These are phyloP conservation scores for Gleditsia sinensis DNA, from an alignment of 306 rosid genomes.

Conservation along the genomic window DNA sequence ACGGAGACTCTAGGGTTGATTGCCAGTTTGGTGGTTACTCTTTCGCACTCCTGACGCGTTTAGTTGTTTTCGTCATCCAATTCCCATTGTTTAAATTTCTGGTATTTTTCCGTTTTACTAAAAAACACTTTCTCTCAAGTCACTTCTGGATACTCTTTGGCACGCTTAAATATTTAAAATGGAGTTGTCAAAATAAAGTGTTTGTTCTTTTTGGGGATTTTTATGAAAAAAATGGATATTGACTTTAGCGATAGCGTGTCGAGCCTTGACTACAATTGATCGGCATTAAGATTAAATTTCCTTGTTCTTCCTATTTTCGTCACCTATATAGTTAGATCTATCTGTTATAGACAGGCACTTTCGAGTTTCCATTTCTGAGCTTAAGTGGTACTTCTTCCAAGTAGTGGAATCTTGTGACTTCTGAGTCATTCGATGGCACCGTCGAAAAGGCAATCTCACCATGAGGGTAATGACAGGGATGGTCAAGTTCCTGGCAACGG, in stretches of 20 bases:
- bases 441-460: conserved; percentile 31
- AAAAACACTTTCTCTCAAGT: background rate
- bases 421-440: conserved; percentile 38
- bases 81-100: conserved; percentile 4
- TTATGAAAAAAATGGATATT: too few species aligned
- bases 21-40: too few species aligned
- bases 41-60: conserved; percentile 42
- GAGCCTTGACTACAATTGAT: background rate
- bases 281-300: background rate
- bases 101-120: background rate
- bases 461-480: background rate
- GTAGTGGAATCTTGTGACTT: too few species aligned
- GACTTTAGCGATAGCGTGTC: too few species aligned
- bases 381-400: background rate
- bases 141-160: background rate
- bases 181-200: too few species aligned
- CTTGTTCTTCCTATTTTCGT: background rate
- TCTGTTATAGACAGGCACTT: background rate
- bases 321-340: background rate
- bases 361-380: background rate
- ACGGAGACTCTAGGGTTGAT: too few species aligned
- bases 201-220: too few species aligned
- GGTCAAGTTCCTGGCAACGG: background rate
- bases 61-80: background rate
- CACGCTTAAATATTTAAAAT: background rate